Base-by-base conservation (phyloP, 2,329 filamentous ascomycete species). In the Tolypocladium tundrense region DNA sequence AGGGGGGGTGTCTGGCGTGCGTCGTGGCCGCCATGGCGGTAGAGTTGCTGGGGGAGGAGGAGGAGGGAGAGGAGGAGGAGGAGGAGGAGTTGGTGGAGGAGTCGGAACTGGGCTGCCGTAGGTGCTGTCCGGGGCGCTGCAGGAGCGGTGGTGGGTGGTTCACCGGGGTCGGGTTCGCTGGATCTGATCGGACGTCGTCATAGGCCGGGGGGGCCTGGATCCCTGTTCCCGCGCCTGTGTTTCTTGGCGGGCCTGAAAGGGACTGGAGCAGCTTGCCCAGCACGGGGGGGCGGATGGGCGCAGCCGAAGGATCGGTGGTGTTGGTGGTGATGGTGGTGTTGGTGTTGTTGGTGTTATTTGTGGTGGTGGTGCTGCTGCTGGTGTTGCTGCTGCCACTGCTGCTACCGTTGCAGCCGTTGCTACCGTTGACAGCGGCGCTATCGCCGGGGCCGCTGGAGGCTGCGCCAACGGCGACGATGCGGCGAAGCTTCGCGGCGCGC, bases 131-230 rank as follows among this genome's bases (percentile, higher is more conserved):
- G 62, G 65, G 27, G 41, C 33, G 65, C 60, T 33, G 52, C 10
- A n/a, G 45, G 5, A 13, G 51, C 33, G 9, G 55, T 21, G 19
- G 55, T 24, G 41, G 37, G 3, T 31, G 45, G 21, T 24, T 42
- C 2, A 35, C 21, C 40, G 48, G 56, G 42, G 40, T 39, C 37
- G 33, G 53, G 42, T 53, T 55, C 54, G 65, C 55, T 51, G 63
- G 63, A 40, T 61, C 61, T 57, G 65, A 58, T 55, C 45, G 58
- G 52, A 62, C 67, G 63, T 68, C 68, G 68, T 69, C 68, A 69
- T 68, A 69, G 40, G 67, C 60, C 62, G 68, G 67, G 58, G 68
- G 66, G 27, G 16, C 40, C 16, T 35, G 59, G 52, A 61, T 57
- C 60, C 62, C 59, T 58, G 61, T 62, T 59, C 60, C 58, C 14